Base-by-base conservation (phyloP, 2,329 filamentous ascomycete genomes). In the Paramyrothecium roridum region DNA sequence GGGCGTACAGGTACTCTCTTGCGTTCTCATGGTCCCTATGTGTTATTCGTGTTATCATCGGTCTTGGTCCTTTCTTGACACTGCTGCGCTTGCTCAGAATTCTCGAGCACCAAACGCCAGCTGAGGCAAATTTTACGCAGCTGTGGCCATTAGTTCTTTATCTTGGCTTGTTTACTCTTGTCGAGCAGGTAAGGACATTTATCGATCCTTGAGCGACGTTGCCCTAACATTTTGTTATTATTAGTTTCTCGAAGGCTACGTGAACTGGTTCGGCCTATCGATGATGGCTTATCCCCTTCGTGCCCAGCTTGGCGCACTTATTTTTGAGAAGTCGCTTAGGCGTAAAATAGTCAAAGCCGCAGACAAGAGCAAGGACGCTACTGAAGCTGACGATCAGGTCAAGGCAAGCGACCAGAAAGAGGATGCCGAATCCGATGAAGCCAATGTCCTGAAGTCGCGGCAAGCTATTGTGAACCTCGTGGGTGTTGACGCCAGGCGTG, bases 401-500 rank as follows among this genome's bases (percentile, higher is more conserved):
- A 67, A 50, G 12, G 46, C 13, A 23, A 34, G 56, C n/a, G 50
- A 57, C 22, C 69, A 73, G 7, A 43, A 43, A 43, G 65, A 64
- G 16, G 69, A 73, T 8, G 57, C 65, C 3, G 68, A 71, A 12
- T 55, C 64, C 20, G 71, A 70, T 10, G 62, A 65, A 13, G 61
- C 65, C 20, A 67, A 62, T 43, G 69, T 70, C 11, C 60, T 73
- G 48, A 72, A 75, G 53, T 81, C 82, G 23, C 79, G 81, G 58
- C 90, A 93, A 70, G 86, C 82, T 54, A 88, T 88, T 3, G 86
- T 93, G 54, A 93, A 93, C 67, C 76, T 92, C 37, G 86, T 93
- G 48, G 89, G 88, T n/a, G 85, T 93, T 12, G 90, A 93, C 68
- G 77, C 84, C 8, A 84, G 85, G 59, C 83, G 89, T 43, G 78